phyloP scores from a whole-genome alignment of 805 yeast genomes.

The Priceomyces melissophilus region DNA sequence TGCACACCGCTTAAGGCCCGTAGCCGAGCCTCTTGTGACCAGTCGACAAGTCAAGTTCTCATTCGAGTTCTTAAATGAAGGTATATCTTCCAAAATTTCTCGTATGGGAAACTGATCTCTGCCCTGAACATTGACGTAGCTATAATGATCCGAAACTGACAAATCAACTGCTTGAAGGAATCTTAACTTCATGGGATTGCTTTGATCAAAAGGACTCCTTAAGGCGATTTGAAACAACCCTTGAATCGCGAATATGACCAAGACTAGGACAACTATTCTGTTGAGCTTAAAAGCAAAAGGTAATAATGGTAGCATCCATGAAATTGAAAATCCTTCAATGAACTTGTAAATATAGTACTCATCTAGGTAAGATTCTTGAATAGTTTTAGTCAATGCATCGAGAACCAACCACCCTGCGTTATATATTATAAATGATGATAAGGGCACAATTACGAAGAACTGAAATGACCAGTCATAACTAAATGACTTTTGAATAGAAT shows the following conservation, averaged over 20 bases:
- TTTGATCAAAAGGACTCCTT: conserved; percentile 55
- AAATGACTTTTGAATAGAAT: conserved; percentile 32
- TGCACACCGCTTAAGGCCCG: conserved; percentile 52
- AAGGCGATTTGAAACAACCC: conserved; percentile 38
- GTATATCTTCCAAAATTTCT: conserved; percentile 54
- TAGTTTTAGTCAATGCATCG: conserved; percentile 66
- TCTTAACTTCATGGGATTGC: conserved; percentile 68
- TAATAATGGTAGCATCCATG: conserved; percentile 46
- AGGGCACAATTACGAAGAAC: conserved; percentile 64
- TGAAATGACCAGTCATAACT: conserved; percentile 83
- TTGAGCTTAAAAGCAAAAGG: conserved; percentile 73
- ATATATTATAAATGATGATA: conserved; percentile 53
- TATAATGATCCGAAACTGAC: conserved; percentile 18
- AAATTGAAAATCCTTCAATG: conserved; percentile 25
- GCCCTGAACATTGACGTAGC: conserved; percentile 48
- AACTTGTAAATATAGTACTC: conserved; percentile 32
- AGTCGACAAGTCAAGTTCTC: conserved; percentile 31
- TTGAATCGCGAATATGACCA: conserved; percentile 35
- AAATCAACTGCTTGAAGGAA: conserved; percentile 63
- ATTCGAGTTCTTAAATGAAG: conserved; percentile 49
- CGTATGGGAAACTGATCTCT: conserved; percentile 45
- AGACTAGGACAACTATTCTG: conserved; percentile 40
- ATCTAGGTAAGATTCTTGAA: conserved; percentile 57
- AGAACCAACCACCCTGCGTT: conserved; percentile 54
- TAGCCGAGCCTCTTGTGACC: conserved; percentile 14